Percentiles rank a stretch among this genome's conserved stretches.
These are phyloP conservation scores for Ophiocordyceps polyrhachis-furcata DNA, from an alignment of 2,329 filamentous ascomycete genomes.

Conservation along the genomic window DNA sequence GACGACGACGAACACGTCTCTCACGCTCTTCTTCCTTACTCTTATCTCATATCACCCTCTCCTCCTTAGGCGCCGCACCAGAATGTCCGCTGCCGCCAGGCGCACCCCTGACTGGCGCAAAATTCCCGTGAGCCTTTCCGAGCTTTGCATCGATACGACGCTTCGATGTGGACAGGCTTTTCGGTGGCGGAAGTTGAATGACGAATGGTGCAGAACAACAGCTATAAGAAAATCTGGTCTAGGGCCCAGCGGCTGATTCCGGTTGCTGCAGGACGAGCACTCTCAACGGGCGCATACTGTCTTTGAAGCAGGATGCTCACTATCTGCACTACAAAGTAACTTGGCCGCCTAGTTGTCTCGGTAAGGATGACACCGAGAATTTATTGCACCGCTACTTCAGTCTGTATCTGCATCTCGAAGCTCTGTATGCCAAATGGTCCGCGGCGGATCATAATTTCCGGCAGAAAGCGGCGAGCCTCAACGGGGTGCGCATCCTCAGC, in stretches of 20 bases:
- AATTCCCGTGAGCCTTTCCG: conserved; percentile 61
- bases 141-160: conserved; percentile 88
- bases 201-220: conserved; percentile 46
- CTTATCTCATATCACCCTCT: background rate
- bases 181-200: conserved; percentile 71
- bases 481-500: conserved; percentile 76
- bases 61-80: background rate
- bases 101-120: conserved; percentile 67
- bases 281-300: conserved; percentile 68
- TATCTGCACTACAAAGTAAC: conserved; percentile 65
- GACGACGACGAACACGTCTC: background rate
- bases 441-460: conserved; percentile 71
- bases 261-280: conserved; percentile 49
- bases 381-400: conserved; percentile 79
- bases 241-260: background rate
- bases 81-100: conserved; percentile 15
- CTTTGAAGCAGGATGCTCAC: conserved; percentile 62
- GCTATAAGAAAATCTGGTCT: background rate
- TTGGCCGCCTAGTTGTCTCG: conserved; percentile 23
- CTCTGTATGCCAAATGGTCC: conserved; percentile 78
- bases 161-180: conserved; percentile 93
- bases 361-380: conserved; percentile 48
- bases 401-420: conserved; percentile 53
- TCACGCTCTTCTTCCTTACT: background rate
- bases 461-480: conserved; percentile 69